Conservation (phyloP, 768 basidiomycete species). For the Mycena crocata region DNA sequence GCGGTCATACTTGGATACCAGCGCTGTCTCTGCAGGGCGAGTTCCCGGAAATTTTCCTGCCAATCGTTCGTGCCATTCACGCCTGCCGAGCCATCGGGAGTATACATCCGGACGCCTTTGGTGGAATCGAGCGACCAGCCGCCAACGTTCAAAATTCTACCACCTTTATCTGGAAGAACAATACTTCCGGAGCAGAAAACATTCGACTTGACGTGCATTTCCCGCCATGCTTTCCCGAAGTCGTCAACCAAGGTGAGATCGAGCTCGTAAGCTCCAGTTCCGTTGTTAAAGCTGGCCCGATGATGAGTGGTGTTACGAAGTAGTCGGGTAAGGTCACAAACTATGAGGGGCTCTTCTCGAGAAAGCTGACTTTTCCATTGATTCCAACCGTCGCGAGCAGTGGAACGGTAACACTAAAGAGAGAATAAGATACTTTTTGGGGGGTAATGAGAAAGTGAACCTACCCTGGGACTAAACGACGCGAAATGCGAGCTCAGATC, state of each 20-base stretch:
- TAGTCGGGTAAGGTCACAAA: too few relatives aligned
- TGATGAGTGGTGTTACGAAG: too few relatives aligned
- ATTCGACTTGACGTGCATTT: constrained; percentile 80
- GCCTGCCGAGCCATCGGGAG: constrained; percentile 74
- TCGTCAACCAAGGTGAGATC: constrained; percentile 67
- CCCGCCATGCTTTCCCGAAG: constrained; percentile 71
- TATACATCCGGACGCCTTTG: constrained; percentile 78
- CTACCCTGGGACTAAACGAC: constrained; percentile 19
- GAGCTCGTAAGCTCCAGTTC: constrained; percentile 84
- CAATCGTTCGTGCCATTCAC: constrained; percentile 83
- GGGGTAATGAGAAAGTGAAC: neutral
- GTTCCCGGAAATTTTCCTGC: constrained; percentile 73
- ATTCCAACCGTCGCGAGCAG: constrained; percentile 81
- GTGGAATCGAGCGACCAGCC: constrained; percentile 81
- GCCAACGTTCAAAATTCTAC: constrained; percentile 72
- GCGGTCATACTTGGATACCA: constrained; percentile 48
- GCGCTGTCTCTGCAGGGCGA: constrained; percentile 61
- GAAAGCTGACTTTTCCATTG: constrained; percentile 85
- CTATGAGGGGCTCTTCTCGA: constrained; percentile 80
- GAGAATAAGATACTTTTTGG: neutral
- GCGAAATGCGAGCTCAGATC: neutral
- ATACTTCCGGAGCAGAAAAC: constrained; percentile 84
- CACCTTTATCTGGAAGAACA: constrained; percentile 80
- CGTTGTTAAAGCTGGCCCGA: constrained; percentile 64
- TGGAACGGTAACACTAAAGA: constrained; percentile 72